Percentiles rank a stretch among this genome's conserved stretches.
phyloP scores from a whole-genome alignment of 192 early-diverging fungal species.

The Coemansia sp. region DNA sequence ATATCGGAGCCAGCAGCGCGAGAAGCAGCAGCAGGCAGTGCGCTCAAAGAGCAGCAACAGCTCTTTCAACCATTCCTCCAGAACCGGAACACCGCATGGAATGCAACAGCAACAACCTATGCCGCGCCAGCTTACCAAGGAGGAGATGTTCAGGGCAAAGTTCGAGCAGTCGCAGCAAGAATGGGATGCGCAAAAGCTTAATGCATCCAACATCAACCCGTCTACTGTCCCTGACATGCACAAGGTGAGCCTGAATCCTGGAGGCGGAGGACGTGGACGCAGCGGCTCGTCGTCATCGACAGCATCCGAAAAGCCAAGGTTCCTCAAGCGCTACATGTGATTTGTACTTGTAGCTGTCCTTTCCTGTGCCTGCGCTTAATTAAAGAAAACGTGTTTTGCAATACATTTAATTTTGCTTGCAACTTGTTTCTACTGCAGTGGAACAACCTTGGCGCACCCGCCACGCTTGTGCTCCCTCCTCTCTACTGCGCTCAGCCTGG shows the following conservation, averaged over 20 bases:
- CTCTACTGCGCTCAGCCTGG: background rate
- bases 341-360: background rate
- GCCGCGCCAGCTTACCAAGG: conserved; percentile 29
- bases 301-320: conserved; percentile 25
- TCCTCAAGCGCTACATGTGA: conserved; percentile 38
- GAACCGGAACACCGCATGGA: conserved; percentile 15
- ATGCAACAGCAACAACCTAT: conserved; percentile 22
- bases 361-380: background rate
- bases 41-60: conserved; percentile 35
- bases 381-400: background rate
- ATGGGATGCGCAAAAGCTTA: conserved; percentile 38
- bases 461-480: background rate
- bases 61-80: conserved; percentile 3
- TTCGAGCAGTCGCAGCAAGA: conserved; percentile 52
- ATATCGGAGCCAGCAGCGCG: conserved; percentile 36
- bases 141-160: conserved; percentile 53
- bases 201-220: conserved; percentile 22
- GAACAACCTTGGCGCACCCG: background rate
- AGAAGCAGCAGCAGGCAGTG: conserved; percentile 20
- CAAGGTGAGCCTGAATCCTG: conserved; percentile 34
- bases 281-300: conserved; percentile 26
- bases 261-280: conserved; percentile 28
- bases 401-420: background rate
- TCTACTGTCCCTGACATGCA: conserved; percentile 40
- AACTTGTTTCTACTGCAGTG: background rate